Conservation (phyloP, 495 filamentous ascomycete genomes). For the Podospora pseudocomata region DNA sequence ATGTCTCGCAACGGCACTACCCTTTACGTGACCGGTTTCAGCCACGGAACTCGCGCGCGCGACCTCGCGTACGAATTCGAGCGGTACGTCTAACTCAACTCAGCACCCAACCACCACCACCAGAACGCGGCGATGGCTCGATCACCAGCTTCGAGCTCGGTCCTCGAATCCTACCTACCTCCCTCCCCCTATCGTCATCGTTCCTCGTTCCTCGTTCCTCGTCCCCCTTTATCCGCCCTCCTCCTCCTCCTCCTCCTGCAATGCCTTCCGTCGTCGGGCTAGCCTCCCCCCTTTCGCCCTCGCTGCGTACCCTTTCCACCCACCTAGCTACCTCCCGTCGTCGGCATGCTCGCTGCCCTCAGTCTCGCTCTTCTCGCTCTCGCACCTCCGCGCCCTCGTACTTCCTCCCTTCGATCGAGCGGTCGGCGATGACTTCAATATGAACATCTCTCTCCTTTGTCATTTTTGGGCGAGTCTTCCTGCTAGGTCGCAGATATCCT, state of each 20-base stretch:
- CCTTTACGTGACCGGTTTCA: slow-evolving; percentile 95
- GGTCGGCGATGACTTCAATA: slow-evolving; percentile 45
- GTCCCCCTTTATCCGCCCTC: slow-evolving; percentile 38
- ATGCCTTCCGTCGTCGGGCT: slow-evolving; percentile 21
- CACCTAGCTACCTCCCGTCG: slow-evolving; percentile 31
- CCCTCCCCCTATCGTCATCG: slow-evolving; percentile 14
- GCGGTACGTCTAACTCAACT: slow-evolving; percentile 57
- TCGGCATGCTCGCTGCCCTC: slow-evolving; percentile 32
- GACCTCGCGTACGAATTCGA: slow-evolving; percentile 99
- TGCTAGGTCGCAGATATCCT: slow-evolving; percentile 31
- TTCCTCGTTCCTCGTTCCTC: slow-evolving; percentile 27
- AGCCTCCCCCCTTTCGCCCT: slow-evolving; percentile 34
- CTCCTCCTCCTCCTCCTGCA: slow-evolving; percentile 38
- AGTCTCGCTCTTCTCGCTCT: slow-evolving; percentile 24
- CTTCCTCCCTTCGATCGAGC: slow-evolving; percentile 50
- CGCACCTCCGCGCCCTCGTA: slow-evolving; percentile 35
- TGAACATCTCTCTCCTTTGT: slow-evolving; percentile 27
- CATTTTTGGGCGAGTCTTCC: slow-evolving; percentile 35
- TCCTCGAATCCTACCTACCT: slow-evolving; percentile 33
- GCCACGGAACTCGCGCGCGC: slow-evolving; percentile 97
- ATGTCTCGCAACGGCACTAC: slow-evolving; percentile 96
- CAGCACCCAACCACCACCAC: slow-evolving; percentile 4
- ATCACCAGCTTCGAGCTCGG: slow-evolving; percentile 43
- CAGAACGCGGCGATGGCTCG: slow-evolving; percentile 39
- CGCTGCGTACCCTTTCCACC: slow-evolving; percentile 27